These are phyloP conservation scores for Cladosporium sp. DNA, from an alignment of 2,329 filamentous ascomycete genomes.

Conservation along the genomic window DNA sequence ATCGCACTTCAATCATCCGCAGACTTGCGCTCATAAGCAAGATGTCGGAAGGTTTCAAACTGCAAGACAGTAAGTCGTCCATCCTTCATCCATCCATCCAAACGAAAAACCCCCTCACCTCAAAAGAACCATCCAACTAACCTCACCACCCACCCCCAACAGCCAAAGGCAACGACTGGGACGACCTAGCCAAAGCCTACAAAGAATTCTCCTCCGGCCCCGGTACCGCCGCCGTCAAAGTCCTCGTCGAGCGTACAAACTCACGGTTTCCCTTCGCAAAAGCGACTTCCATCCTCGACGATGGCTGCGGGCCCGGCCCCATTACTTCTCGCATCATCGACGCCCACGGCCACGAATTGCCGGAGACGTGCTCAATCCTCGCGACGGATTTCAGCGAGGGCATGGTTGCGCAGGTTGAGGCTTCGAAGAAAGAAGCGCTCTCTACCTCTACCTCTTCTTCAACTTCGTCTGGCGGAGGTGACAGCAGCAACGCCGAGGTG, in stretches of 20 bases:
- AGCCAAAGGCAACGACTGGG: conserved; percentile 30
- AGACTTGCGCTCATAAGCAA: not conserved
- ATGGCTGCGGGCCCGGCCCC: conserved; percentile 36
- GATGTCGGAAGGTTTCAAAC: not conserved
- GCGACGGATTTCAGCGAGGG: conserved; percentile 34
- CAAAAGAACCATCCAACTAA: not conserved
- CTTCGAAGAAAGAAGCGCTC: conserved; percentile 13
- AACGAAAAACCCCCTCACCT: not conserved
- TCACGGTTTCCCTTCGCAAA: conserved; percentile 28
- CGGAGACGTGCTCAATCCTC: conserved; percentile 23
- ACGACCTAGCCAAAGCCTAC: conserved; percentile 26
- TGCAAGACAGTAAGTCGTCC: conserved; percentile 15
- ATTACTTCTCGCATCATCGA: conserved; percentile 29
- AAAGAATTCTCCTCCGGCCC: conserved; percentile 24
- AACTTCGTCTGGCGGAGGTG: no score
- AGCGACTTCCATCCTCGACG: conserved; percentile 35
- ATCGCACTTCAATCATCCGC: no score
- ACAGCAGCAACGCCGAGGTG: conserved; percentile 7
- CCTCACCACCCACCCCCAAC: not conserved
- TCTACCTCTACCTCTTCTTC: no score
- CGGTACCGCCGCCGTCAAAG: conserved; percentile 24
- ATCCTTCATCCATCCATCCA: not conserved
- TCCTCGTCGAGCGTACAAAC: conserved; percentile 30
- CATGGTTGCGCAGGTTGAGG: conserved; percentile 32
- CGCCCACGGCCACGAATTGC: conserved; percentile 26